Conservation (phyloP, 2,329 filamentous ascomycete genomes). For the Monilinia fructigena region DNA sequence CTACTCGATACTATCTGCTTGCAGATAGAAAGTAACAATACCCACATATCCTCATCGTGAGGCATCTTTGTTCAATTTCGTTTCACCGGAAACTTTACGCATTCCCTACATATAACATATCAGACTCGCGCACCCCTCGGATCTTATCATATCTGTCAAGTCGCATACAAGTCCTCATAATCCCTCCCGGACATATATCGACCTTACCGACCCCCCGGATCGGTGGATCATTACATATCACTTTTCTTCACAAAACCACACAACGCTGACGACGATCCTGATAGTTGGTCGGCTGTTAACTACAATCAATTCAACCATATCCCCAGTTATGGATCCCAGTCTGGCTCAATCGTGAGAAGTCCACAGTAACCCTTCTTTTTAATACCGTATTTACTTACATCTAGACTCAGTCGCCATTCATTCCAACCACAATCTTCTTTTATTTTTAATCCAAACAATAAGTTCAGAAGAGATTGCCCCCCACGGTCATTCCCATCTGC, state of each 20-base stretch:
- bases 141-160: conserved; percentile 39
- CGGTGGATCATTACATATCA: conserved; percentile 32
- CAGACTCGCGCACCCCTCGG: conserved; percentile 39
- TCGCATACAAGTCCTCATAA: conserved; percentile 30
- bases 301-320: conserved; percentile 34
- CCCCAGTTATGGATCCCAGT: conserved; percentile 51
- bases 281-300: conserved; percentile 30
- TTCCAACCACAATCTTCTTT: conserved; percentile 50
- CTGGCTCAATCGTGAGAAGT: conserved; percentile 53
- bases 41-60: conserved; percentile 43
- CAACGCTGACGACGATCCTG: conserved; percentile 40
- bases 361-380: conserved; percentile 32
- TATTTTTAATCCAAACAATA: conserved; percentile 50
- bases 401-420: conserved; percentile 47
- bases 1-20: conserved; percentile 31
- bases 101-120: conserved; percentile 45
- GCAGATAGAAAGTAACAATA: conserved; percentile 40
- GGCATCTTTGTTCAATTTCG: conserved; percentile 44
- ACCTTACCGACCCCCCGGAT: conserved; percentile 25
- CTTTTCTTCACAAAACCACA: conserved; percentile 29
- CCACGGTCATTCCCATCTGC: conserved; percentile 44
- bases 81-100: conserved; percentile 42
- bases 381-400: conserved; percentile 43
- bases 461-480: conserved; percentile 48
- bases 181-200: conserved; percentile 23